Evolutionary conservation across 75 land plant genomes (phyloP).

Genomic region (Ceratopteris richardii): DNA sequence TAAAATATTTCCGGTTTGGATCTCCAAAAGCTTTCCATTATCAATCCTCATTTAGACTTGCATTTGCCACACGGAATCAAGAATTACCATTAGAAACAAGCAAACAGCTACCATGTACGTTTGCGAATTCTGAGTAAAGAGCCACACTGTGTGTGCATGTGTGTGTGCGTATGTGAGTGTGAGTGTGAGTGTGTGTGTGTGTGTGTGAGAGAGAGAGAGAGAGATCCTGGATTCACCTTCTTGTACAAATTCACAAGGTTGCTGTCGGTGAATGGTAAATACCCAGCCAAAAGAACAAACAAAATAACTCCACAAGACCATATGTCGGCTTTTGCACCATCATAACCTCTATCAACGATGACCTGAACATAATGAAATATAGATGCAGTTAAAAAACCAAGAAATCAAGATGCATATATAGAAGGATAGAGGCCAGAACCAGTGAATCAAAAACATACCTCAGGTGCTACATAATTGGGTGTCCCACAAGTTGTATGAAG

Average conservation of each 20-base stretch:
- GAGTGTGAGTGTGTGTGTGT: too few relatives aligned
- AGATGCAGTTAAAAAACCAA: not conserved
- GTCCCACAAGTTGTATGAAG: constrained; percentile 87
- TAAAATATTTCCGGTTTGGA: too few relatives aligned
- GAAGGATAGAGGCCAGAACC: not conserved
- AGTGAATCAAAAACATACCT: constrained; percentile 33
- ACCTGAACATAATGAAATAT: constrained; percentile 8
- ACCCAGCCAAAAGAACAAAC: constrained; percentile 35
- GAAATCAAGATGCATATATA: not conserved
- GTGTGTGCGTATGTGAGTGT: too few relatives aligned
- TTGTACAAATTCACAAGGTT: constrained; percentile 30
- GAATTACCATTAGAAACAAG: too few relatives aligned
- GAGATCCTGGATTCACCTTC: constrained; percentile 10
- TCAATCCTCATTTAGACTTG: too few relatives aligned
- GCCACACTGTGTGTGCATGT: too few relatives aligned
- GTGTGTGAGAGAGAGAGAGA: not conserved
- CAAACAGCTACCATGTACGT: too few relatives aligned
- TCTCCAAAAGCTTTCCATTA: too few relatives aligned
- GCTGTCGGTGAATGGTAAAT: constrained; percentile 30
- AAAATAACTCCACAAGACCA: constrained; percentile 39
- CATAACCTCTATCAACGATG: constrained; percentile 27
- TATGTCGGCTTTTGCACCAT: constrained; percentile 33
- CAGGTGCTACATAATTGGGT: constrained; percentile 87
- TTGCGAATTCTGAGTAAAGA: too few relatives aligned
- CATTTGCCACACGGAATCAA: too few relatives aligned